Evolutionary conservation across 2,329 filamentous ascomycete species (phyloP).

Genomic region (Scleromitrula shiraiana): DNA sequence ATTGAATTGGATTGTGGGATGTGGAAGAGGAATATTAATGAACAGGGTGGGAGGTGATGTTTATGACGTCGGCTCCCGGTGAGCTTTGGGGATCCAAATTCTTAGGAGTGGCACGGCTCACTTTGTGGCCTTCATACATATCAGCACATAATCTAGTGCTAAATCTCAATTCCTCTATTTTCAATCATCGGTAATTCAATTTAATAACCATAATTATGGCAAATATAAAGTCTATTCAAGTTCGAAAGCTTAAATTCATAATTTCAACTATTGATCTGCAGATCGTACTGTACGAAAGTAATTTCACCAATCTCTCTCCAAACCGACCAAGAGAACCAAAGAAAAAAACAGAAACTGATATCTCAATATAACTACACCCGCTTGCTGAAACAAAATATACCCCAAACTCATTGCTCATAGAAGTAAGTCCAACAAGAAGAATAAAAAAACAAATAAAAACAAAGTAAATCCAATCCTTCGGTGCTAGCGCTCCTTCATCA

Average conservation of each 20-base stretch:
- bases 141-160: too few relatives aligned
- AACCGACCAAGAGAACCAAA: too few relatives aligned
- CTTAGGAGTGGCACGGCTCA: background rate
- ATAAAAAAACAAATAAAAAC: background rate
- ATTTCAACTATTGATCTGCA: too few relatives aligned
- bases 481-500: background rate
- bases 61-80: conserved; percentile 7
- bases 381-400: background rate
- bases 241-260: too few relatives aligned
- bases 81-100: too few relatives aligned
- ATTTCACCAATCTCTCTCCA: too few relatives aligned
- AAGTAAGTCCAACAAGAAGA: background rate
- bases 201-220: too few relatives aligned
- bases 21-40: too few relatives aligned
- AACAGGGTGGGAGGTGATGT: background rate
- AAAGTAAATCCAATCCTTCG: background rate
- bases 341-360: background rate
- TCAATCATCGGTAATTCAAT: too few relatives aligned
- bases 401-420: background rate
- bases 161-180: too few relatives aligned
- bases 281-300: too few relatives aligned
- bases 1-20: background rate
- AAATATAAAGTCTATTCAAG: too few relatives aligned
- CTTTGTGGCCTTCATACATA: background rate
- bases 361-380: background rate